These are phyloP conservation scores for Strobilomyces dryophilus DNA, from an alignment of 768 basidiomycete species.

Conservation along the genomic window DNA sequence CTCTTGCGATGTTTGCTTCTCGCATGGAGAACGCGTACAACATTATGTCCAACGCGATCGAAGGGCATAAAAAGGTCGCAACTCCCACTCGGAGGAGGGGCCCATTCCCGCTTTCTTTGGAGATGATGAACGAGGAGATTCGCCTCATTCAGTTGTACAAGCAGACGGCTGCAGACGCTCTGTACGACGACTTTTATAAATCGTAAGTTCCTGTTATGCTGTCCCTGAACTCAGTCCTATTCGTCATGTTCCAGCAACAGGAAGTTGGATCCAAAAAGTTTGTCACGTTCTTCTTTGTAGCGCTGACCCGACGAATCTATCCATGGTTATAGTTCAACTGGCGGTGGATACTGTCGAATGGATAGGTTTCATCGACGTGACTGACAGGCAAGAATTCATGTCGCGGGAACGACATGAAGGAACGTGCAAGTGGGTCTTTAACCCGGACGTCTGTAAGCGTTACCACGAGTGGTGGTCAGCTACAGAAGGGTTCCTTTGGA, in stretches of 20 bases:
- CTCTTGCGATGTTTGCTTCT: conserved; percentile 15
- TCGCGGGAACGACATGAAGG: conserved; percentile 20
- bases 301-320: background rate
- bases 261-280: conserved; percentile 23
- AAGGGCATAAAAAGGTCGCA: conserved; percentile 13
- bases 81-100: conserved; percentile 13
- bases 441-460: conserved; percentile 12
- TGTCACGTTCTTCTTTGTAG: background rate
- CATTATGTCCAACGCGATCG: conserved; percentile 21
- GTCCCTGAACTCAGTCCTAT: background rate
- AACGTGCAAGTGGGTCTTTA: conserved; percentile 25
- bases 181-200: conserved; percentile 21
- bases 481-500: conserved; percentile 23
- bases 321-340: conserved; percentile 17
- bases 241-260: conserved; percentile 9
- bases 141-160: conserved; percentile 21
- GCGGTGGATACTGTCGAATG: conserved; percentile 20
- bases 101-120: conserved; percentile 20
- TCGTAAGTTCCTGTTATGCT: conserved; percentile 6
- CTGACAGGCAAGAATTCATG: conserved; percentile 25
- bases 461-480: conserved; percentile 20
- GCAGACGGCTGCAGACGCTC: conserved; percentile 5
- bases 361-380: conserved; percentile 22
- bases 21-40: conserved; percentile 18
- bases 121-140: conserved; percentile 23